A percentile compares a stretch with the other conserved stretches of the same genome.
These are phyloP conservation scores for Cyclotella choctawhatcheeana DNA, from an alignment of 108 stramenopile genomes.

Conservation along the genomic window DNA sequence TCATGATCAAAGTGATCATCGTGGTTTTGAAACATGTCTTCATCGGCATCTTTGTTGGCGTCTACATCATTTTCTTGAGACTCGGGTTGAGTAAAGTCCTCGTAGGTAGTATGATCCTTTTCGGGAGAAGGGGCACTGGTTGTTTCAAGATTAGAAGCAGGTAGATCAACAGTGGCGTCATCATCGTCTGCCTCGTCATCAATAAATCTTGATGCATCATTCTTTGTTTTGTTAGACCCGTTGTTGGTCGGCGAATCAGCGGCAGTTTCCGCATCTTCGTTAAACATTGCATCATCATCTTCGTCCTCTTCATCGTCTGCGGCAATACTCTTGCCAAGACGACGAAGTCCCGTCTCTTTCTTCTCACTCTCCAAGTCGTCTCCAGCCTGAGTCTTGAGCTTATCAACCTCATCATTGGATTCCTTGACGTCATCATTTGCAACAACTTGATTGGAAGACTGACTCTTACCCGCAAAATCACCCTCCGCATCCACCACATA, in stretches of 20 bases:
- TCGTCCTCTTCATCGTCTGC: slow-evolving; percentile 11
- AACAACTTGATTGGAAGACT: not conserved
- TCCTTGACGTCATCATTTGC: not conserved
- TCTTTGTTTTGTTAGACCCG: slow-evolving; percentile 13
- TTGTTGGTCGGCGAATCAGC: not conserved
- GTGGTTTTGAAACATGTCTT: slow-evolving; percentile 41
- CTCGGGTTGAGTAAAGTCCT: slow-evolving; percentile 13
- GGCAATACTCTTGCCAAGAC: slow-evolving; percentile 3
- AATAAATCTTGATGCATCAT: slow-evolving; percentile 42
- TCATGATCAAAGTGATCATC: slow-evolving; percentile 24
- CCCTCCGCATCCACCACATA: not conserved
- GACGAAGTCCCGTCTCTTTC: not conserved
- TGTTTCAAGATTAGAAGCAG: not conserved
- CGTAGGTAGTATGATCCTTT: slow-evolving; percentile 1
- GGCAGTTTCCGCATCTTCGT: slow-evolving; percentile 6
- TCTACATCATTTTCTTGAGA: slow-evolving; percentile 17
- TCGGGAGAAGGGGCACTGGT: slow-evolving; percentile 10
- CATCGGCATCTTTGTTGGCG: slow-evolving; percentile 7
- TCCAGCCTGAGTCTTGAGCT: no score
- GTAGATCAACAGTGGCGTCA: slow-evolving; percentile 7
- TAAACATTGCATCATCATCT: slow-evolving; percentile 47
- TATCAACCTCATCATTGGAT: no score
- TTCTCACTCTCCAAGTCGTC: not conserved
- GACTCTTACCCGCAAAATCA: slow-evolving; percentile 20
- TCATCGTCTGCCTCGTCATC: slow-evolving; percentile 69